Base-by-base conservation (phyloP, 192 early-diverging fungal genomes). In the Kickxella alabastrina region DNA sequence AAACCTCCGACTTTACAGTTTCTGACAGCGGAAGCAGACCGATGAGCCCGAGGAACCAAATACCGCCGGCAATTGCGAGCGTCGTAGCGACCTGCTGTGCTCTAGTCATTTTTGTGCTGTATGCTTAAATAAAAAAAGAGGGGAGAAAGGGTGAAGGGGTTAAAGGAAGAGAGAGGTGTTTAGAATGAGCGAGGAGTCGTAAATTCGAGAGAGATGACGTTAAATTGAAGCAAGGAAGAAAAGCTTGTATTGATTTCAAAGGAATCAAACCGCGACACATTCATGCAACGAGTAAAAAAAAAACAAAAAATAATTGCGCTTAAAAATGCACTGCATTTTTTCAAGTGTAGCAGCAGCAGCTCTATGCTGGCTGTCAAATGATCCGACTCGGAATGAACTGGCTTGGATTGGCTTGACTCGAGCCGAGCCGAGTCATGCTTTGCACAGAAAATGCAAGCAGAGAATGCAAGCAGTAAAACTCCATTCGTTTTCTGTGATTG, bases 11-110 rank as follows among this genome's bases (percentile, higher is more conserved):
- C 49, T 38, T 50, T 18, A 69, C 44, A 1, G 49, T 65, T 31
- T 62, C 65, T 2, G 71, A 44, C 18, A 75, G 56, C 29, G 71
- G 71, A 10, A 75, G 48, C 23, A 57, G 14, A 4, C 71, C 71
- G 6, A 51, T 10, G 1, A 67, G 50, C 2, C 71, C 71, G 22
- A 75, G 52, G 21, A 63, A 29, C 71, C 71, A 75, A 6, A 47
- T 25, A 13, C 29, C 59, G 38, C 28, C 59, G 1, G 60, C 60
- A 7, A 40, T 43, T 15, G 55, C 59, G 22, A 63, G n/a, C 3
- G 36, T 26, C 13, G 52, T 52, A 10, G 31, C 55, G 18, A 54
- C 26, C 28, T 42, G 52, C 9, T 62, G 58, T 17, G 65, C 71
- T 37, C 60, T 47, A 14, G 71, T 56, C 71, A 75, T 75, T 57